Base-by-base conservation (phyloP, 148 eudicot species). In the Rhododendron henanense region DNA sequence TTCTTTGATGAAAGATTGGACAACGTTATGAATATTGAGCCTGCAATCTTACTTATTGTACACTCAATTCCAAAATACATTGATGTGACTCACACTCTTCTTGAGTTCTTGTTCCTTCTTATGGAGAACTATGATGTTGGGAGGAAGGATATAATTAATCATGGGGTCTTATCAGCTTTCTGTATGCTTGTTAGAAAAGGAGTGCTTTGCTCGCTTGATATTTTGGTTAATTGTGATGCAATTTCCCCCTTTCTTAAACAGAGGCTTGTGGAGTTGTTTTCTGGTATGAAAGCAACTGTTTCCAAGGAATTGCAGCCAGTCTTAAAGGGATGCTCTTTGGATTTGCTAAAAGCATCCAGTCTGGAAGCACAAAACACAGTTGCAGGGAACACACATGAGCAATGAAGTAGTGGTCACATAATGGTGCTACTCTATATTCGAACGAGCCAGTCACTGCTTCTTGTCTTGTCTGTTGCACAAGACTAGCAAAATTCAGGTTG, bases 1-100 rank as follows among this genome's bases (percentile, higher is more conserved):
- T 96, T 96, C 91, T 96, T 94, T 83, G 90, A 93, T 86, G 99
- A 92, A 63, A 93, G 83, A 81, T 90, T 89, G 75, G 98, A 96
- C 83, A 90, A 86, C 53, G 57, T 95, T 28, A 94, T 95, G 97
- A 93, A 93, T 81, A 88, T 94, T 85, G 99, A 96, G 91, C 99
- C 99, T 81, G 97, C 94, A 37, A 88, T 96, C 84, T 87, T 96
- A 59, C 84, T 96, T 81, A 90, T 95, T 92, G 91, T 94, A 74
- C 89, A 95, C 86, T 96, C 99, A 73, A 81, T 96, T 76, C 94
- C 98, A 5, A 88, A 75, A 48, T 94, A 96, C 85, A 35, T 92
- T 78, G 94, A 92, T 78, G 89, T 96, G 83, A 96, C 97, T 73
- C 88, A 93, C 84, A 87, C 91, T 59, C 98, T 96, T 61, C 90